Conservation (phyloP, 208 protist genomes). For the Acanthamoeba sp. region DNA sequence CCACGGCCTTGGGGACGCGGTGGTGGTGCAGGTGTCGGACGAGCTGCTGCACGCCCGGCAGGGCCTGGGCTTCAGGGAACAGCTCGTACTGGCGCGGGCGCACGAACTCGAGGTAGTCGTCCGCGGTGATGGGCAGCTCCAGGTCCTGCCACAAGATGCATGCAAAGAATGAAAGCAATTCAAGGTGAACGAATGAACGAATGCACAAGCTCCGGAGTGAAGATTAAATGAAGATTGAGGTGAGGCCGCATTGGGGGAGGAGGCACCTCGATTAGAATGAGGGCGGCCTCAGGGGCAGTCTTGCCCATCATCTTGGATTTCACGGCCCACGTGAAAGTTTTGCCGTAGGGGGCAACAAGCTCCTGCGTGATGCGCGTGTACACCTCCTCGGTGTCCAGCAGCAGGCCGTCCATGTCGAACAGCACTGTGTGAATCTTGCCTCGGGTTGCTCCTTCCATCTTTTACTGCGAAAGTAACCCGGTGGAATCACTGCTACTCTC, state of each 20-base stretch:
- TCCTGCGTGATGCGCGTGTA: conserved; percentile 43
- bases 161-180: no score
- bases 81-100: conserved; percentile 5
- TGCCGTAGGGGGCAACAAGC: background rate
- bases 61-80: background rate
- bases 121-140: conserved; percentile 19
- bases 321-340: background rate
- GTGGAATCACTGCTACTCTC: no score
- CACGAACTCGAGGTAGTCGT: conserved; percentile 29
- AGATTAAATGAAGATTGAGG: background rate
- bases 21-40: conserved; percentile 34
- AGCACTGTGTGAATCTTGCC: conserved; percentile 23
- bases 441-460: background rate
- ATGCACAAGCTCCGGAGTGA: background rate
- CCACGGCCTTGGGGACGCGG: background rate
- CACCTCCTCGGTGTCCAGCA: conserved; percentile 70
- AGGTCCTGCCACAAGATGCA: background rate
- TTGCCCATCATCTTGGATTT: conserved; percentile 42
- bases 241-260: background rate
- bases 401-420: conserved; percentile 77
- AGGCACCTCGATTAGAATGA: background rate
- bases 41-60: conserved; percentile 6
- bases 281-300: background rate
- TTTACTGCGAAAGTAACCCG: no score
- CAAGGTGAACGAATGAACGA: no score